Conservation (phyloP, 2,329 filamentous ascomycete genomes). For the Pyrenochaeta sp. region DNA sequence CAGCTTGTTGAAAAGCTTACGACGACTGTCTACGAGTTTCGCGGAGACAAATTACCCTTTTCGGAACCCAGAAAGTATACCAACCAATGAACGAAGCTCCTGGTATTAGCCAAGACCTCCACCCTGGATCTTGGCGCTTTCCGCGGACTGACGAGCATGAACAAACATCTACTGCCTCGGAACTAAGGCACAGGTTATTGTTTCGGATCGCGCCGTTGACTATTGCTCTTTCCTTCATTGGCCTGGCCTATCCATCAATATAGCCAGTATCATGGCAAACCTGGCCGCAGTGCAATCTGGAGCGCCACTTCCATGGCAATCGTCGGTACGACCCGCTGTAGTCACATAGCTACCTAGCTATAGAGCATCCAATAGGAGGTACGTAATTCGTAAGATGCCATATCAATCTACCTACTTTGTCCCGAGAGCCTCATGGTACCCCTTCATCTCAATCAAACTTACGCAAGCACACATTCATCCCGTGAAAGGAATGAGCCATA, state of each 20-base stretch:
- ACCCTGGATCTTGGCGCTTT: neutral
- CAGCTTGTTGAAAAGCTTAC: slow-evolving; percentile 6
- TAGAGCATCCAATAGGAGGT: neutral
- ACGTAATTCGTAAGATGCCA: neutral
- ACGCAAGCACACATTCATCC: neutral
- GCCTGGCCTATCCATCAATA: neutral
- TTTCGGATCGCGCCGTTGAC: neutral
- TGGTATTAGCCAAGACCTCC: slow-evolving; percentile 5
- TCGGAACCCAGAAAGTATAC: neutral
- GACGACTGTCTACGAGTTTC: slow-evolving; percentile 4
- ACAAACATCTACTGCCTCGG: neutral
- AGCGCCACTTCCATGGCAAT: neutral
- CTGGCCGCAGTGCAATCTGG: neutral
- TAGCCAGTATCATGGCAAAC: too few relatives aligned
- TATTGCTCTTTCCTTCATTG: neutral
- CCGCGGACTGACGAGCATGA: neutral
- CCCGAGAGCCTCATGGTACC: neutral
- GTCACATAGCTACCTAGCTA: neutral
- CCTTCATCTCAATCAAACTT: neutral
- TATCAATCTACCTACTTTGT: neutral
- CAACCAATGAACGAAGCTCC: neutral
- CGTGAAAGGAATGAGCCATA: slow-evolving; percentile 1
- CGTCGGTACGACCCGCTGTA: neutral
- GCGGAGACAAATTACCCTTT: slow-evolving; percentile 1
- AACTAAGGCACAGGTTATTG: neutral